Evolutionary conservation across 257 asterid genomes (phyloP), one percentile per base, ranked within the genome.

Genomic region (Linaria vulgaris): DNA sequence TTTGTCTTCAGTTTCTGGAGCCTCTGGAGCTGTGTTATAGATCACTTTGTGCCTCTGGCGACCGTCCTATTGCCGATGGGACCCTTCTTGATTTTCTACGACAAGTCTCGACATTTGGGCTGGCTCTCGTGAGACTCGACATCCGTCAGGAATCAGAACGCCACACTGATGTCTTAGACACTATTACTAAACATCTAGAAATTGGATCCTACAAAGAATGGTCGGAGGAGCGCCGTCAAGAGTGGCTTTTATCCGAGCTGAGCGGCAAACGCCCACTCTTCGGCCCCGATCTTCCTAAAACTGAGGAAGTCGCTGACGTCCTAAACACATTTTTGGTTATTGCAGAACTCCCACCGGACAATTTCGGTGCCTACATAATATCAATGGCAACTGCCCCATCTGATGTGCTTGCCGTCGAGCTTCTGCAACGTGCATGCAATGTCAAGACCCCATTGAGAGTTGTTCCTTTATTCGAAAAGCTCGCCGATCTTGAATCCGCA

Each of bases 381-480:
- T 91, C 98, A 13, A 91, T 91, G 98, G 96, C 98, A 5, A 91
- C 98, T 3, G 79, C 96, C 61, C 88, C 98, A 3, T 91, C 98
- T 22, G 98, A 91, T 53, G 98, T 91, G 63, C 96, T 91, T 3
- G 98, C 98, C 0, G 95, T 91, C 0, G 98, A 91, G 79, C 96
- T 91, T 61, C 51, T 91, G 76, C 98, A 91, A 61, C 87, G 95
- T 15, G 95, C 81, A 70, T 91, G 96, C 76, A 87, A 74, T 30
- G 90, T 91, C 59, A 74, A 74, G 47, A 71, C 46, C 61, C 96
- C 98, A 23, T 56, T 91, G 58, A 71, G 98, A 68, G 98, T 91
- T 1, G 96, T 88, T 12, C 98, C 98, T 0, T 69, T 91, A 55
- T 91, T 91, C 44, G 98, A 91, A 61, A 91, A 84, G 72, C 95